Conservation (phyloP, 2,329 filamentous ascomycete species). For the Pseudogymnoascus sp. region DNA sequence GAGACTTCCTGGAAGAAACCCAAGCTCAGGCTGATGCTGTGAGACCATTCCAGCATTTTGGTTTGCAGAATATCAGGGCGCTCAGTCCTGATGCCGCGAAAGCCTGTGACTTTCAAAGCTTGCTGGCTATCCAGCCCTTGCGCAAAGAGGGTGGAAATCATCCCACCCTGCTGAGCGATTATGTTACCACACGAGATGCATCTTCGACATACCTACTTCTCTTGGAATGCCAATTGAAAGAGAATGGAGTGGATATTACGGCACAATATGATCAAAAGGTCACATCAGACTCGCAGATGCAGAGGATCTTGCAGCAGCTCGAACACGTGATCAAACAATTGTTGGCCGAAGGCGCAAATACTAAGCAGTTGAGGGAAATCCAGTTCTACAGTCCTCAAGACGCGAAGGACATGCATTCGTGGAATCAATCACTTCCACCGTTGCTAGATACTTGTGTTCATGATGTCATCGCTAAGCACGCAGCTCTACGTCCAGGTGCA, state of each 20-base stretch:
- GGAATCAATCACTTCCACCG: neutral
- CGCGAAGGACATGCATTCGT: neutral
- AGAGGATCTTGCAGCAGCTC: constrained; percentile 8
- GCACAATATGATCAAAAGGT: neutral
- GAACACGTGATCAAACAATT: constrained; percentile 9
- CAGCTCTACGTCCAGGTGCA: neutral
- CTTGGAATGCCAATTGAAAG: neutral
- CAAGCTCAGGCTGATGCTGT: constrained; percentile 33
- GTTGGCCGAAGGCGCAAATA: neutral
- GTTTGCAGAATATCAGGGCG: constrained; percentile 34
- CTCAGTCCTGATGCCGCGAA: constrained; percentile 32
- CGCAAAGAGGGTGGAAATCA: neutral
- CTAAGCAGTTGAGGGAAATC: neutral
- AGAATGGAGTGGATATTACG: neutral
- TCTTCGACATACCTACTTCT: constrained; percentile 4
- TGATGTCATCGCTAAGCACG: constrained; percentile 11
- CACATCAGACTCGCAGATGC: neutral
- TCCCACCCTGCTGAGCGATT: neutral
- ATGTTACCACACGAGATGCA: neutral
- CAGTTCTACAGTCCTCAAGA: constrained; percentile 4
- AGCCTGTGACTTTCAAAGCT: constrained; percentile 34
- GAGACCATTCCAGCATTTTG: constrained; percentile 43
- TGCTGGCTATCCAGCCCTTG: constrained; percentile 31
- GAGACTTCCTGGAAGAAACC: constrained; percentile 35
- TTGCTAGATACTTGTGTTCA: constrained; percentile 11